Evolutionary conservation across 768 basidiomycete species (phyloP).

Genomic region (Phlebiopsis gigantea): DNA sequence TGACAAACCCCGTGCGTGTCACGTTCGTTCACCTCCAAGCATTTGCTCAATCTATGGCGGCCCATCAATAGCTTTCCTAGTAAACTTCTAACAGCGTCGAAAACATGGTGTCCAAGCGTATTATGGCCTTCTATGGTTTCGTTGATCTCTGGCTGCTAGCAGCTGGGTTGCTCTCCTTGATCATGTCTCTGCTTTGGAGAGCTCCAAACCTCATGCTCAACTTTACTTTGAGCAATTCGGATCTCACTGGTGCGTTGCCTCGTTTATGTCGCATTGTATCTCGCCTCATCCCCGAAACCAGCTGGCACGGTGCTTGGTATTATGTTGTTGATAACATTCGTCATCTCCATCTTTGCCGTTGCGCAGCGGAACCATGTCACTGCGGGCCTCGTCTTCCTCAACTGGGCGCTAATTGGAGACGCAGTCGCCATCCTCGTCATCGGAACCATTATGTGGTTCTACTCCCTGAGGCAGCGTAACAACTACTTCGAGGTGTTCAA

Average conservation of each 20-base stretch:
- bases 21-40: too few species aligned
- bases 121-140: conserved; percentile 69
- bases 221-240: conserved; percentile 52
- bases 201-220: conserved; percentile 66
- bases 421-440: conserved; percentile 54
- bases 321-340: conserved; percentile 58
- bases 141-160: conserved; percentile 65
- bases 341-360: conserved; percentile 66
- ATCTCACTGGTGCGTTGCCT: conserved; percentile 52
- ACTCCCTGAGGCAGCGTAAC: conserved; percentile 62
- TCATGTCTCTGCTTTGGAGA: conserved; percentile 69
- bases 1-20: neutral
- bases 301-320: conserved; percentile 71
- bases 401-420: conserved; percentile 67
- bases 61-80: conserved; percentile 14
- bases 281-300: conserved; percentile 23
- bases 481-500: conserved; percentile 62
- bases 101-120: conserved; percentile 65
- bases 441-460: conserved; percentile 79
- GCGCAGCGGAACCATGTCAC: conserved; percentile 66
- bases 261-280: neutral
- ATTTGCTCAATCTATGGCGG: neutral
- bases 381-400: conserved; percentile 66
- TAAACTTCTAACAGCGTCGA: conserved; percentile 20
- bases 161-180: conserved; percentile 62